phyloP scores from a whole-genome alignment of 2,329 filamentous ascomycete species.

The Penicillium sp. region DNA sequence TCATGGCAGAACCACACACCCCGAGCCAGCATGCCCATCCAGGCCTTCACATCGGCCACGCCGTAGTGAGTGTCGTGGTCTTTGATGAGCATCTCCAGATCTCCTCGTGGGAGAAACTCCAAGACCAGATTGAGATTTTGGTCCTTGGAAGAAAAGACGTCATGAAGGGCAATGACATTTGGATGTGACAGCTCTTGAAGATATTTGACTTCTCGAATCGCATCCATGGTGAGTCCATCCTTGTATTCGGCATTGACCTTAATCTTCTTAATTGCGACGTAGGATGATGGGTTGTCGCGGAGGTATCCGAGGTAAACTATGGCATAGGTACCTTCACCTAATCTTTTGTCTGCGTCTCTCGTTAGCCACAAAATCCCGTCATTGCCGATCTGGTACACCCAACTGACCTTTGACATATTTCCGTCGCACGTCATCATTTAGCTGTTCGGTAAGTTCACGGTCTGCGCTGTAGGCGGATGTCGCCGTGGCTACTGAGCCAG shows the following conservation, averaged over 20 bases:
- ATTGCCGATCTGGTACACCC: background rate
- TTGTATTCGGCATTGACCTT: constrained; percentile 59
- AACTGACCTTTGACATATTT: constrained; percentile 79
- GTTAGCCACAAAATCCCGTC: background rate
- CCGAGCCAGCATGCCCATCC: constrained; percentile 95
- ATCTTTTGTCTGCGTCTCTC: constrained; percentile 64
- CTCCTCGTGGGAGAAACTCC: constrained; percentile 87
- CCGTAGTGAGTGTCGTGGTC: constrained; percentile 79
- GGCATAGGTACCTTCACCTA: constrained; percentile 96
- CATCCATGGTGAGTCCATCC: constrained; percentile 90
- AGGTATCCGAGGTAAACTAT: constrained; percentile 88
- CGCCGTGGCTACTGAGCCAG: constrained; percentile 13
- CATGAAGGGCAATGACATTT: constrained; percentile 88
- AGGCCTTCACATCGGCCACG: constrained; percentile 87
- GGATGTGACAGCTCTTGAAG: constrained; percentile 90
- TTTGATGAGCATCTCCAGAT: constrained; percentile 89
- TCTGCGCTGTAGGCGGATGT: constrained; percentile 24
- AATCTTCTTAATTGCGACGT: constrained; percentile 65
- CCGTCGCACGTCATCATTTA: constrained; percentile 74
- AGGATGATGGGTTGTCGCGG: constrained; percentile 61
- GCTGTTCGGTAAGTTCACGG: constrained; percentile 59
- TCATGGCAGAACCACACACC: constrained; percentile 96
- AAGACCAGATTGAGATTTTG: constrained; percentile 95
- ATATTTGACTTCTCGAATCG: constrained; percentile 91
- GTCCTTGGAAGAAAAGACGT: constrained; percentile 92